These are phyloP conservation scores for Lentinula edodes DNA, from an alignment of 768 basidiomycete genomes.

Conservation along the genomic window DNA sequence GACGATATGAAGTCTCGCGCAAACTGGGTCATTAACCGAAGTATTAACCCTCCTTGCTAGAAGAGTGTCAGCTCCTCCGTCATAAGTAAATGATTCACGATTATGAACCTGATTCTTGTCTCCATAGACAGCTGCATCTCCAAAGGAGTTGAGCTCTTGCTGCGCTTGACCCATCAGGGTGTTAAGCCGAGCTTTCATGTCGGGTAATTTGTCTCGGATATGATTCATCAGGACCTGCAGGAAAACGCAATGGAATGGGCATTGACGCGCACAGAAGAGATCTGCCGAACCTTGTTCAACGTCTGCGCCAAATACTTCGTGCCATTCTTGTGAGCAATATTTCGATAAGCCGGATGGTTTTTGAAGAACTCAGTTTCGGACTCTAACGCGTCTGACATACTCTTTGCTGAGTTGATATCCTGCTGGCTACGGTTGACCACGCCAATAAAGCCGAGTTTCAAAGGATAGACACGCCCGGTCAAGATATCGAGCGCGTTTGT, in stretches of 20 bases:
- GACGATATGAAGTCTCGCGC: conserved; percentile 95
- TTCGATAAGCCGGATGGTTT: conserved; percentile 86
- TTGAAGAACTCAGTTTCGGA: conserved; percentile 90
- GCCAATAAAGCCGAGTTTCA: conserved; percentile 97
- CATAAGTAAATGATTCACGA: conserved; percentile 9
- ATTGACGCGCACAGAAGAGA: background rate
- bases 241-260: background rate
- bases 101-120: conserved; percentile 75
- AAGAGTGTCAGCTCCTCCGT: background rate
- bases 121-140: conserved; percentile 87
- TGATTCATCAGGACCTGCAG: conserved; percentile 87
- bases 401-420: conserved; percentile 87
- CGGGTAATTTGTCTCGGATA: conserved; percentile 96
- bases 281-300: conserved; percentile 77
- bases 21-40: conserved; percentile 98
- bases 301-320: conserved; percentile 92
- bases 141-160: conserved; percentile 95
- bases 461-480: conserved; percentile 94
- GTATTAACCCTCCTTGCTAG: conserved; percentile 82
- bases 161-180: conserved; percentile 99
- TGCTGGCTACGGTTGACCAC: conserved; percentile 97
- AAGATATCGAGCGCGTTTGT: conserved; percentile 96
- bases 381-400: conserved; percentile 78
- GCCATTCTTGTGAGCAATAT: conserved; percentile 97
- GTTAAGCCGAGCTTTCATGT: conserved; percentile 98